These are phyloP conservation scores for Bretschneidera sinensis DNA, from an alignment of 345 rosid species.

Conservation along the genomic window DNA sequence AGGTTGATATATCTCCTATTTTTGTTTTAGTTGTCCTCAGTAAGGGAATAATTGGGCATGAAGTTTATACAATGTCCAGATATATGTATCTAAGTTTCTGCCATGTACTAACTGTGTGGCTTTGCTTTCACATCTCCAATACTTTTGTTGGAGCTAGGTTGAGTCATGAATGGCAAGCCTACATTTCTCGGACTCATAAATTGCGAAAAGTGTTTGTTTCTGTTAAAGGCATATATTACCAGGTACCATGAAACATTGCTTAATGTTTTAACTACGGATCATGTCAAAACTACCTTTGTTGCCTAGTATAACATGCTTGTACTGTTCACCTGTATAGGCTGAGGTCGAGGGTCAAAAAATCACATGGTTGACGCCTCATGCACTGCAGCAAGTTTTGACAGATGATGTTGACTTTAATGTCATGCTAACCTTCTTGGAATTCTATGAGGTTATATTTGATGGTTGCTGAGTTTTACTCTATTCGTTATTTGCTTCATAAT, in stretches of 20 bases:
- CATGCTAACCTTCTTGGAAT: slow-evolving; percentile 83
- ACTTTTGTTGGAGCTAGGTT: slow-evolving; percentile 41
- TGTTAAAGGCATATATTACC: slow-evolving; percentile 94
- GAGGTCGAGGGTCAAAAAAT: slow-evolving; percentile 94
- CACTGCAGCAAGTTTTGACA: slow-evolving; percentile 85
- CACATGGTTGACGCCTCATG: slow-evolving; percentile 94
- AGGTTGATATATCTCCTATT: slow-evolving; percentile 34
- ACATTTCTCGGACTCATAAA: slow-evolving; percentile 68
- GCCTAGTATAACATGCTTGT: neutral
- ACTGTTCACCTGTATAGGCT: slow-evolving; percentile 48
- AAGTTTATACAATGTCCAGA: no score
- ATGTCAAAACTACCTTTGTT: neutral
- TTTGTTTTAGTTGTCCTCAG: neutral
- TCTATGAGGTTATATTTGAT: slow-evolving; percentile 63
- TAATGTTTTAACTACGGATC: slow-evolving; percentile 1
- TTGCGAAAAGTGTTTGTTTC: slow-evolving; percentile 82
- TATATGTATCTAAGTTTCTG: no score
- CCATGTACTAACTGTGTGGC: neutral
- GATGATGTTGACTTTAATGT: slow-evolving; percentile 86
- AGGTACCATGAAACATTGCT: slow-evolving; percentile 38
- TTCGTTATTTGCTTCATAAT: neutral
- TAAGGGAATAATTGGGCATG: neutral
- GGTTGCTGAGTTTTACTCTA: neutral
- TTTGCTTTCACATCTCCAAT: neutral
- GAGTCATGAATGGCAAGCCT: slow-evolving; percentile 98